Base-by-base conservation (phyloP, 2,329 filamentous ascomycete species). In the Triangularia setosa region DNA sequence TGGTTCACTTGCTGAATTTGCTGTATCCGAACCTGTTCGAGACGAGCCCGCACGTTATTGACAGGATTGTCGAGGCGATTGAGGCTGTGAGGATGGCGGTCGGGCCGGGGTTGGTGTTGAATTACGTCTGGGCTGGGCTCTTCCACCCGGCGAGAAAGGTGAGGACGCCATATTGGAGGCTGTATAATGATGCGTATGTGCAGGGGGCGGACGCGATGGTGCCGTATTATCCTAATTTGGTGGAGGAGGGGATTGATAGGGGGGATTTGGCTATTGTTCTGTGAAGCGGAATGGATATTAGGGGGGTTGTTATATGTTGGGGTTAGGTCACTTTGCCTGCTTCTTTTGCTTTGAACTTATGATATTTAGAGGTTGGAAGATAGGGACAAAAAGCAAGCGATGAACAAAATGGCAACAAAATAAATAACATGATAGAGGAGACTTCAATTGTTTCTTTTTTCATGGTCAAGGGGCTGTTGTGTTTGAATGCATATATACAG, bases 61-160 rank as follows among this genome's bases (percentile, higher is more conserved):
- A 99, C 78, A 89, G 95, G 54, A 96, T 99, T 70, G 90, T 99
- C 68, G 96, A 99, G 77, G 95, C 96, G 59, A 96, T 99, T 70
- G 95, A 98, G 77, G 95, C 93, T 44, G 91, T 99, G 67, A 88
- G 95, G 57, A 92, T 97, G 82, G 93, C 94, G 0, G 90, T 98
- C 54, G 95, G 95, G 0, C 92, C 93, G 0, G 95, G 95, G 2
- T 81, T 96, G 23, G 92, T 97, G 35, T 90, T 99, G 84, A 99
- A 99, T 80, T 99, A 99, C 76, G 90, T 98, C 65, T 98, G 93
- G 93, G 94, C 95, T 0, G 95, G 95, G 18, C 82, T 99, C 18
- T 99, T 99, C 83, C 96, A 99, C 75, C 94, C 95, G 0, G 95
- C 95, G 2, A 86, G 95, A 67, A 98, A 98, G 80, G 95, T 99